Base-by-base conservation (phyloP, 495 filamentous ascomycete species). In the Talaromyces wortmannii region DNA sequence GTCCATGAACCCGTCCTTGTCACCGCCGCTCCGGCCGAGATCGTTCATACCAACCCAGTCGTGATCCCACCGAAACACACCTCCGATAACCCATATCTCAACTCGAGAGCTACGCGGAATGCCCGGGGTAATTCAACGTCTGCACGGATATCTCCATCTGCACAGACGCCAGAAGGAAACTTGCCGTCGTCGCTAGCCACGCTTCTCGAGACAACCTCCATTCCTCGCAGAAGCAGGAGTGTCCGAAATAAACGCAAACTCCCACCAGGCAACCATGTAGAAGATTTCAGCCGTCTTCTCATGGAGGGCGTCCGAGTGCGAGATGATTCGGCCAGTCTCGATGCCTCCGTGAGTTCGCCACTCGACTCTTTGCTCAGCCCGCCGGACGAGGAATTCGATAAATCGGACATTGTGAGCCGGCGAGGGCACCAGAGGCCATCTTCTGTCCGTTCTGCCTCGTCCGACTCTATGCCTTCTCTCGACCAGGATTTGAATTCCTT, bases 401-500 rank as follows among this genome's bases (percentile, higher is more conserved):
- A 31, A 1, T 6, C 42, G 6, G 64, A 62, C 33, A 60, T 62
- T 15, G 51, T 66, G 5, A 49, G 60, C 31, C 67, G 53, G 31
- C 71, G 60, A 6, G 74, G 72, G n/a, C 55, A 63, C 15, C 74
- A 71, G 17, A 55, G 65, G 8, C 59, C 65, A 8, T 71, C 63
- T 13, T 85, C 81, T 1, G 61, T 67, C 1, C 71, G 74, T 31
- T 84, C 84, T 10, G 61, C 77, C 29, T 88, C 83, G 23, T 78
- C 69, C 15, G 82, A 83, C 47, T 87, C 84, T 0, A 77, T 83
- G 53, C 84, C 84, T 11, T 86, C 84, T 0, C 65, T 88, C 31
- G 80, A 78, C 13, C 72, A 75, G 31, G 83, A 84, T 55, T 57
- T 65, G n/a, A 72, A 72, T 6, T 80, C 79, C 3, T 50, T 60